These are phyloP conservation scores for Trichoderma asperelloides DNA, from an alignment of 495 filamentous ascomycete species.

Conservation along the genomic window DNA sequence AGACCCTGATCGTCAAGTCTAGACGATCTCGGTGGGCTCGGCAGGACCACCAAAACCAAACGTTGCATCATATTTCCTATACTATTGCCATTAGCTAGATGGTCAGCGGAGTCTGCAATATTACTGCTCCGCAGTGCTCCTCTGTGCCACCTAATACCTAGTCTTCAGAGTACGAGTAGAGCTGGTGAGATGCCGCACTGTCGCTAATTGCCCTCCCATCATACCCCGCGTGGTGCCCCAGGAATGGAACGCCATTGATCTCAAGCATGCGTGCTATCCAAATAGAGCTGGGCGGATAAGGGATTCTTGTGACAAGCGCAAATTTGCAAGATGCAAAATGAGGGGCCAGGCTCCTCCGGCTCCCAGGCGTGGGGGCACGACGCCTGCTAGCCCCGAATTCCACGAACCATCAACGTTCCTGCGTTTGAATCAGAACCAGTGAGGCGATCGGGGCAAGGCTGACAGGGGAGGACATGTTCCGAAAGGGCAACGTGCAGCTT, in stretches of 20 bases:
- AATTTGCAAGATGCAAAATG: constrained; percentile 5
- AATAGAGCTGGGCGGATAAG: background rate
- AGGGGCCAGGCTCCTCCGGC: background rate
- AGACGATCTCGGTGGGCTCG: constrained; percentile 5
- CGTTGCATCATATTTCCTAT: background rate
- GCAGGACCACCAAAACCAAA: background rate
- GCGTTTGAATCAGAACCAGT: background rate
- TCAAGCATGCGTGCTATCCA: background rate
- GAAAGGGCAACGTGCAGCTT: background rate
- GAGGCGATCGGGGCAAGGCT: constrained; percentile 3
- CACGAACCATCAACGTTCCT: constrained; percentile 1
- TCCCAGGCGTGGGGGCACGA: background rate
- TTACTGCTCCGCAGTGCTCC: too few relatives aligned
- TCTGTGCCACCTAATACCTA: too few relatives aligned
- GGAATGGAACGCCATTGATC: background rate
- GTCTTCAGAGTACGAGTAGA: too few relatives aligned
- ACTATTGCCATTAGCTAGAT: too few relatives aligned
- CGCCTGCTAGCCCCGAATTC: background rate
- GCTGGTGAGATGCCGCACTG: background rate
- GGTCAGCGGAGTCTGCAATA: too few relatives aligned
- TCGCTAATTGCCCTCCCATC: background rate
- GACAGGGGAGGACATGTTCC: background rate
- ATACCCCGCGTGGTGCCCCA: background rate
- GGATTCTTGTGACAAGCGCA: background rate
- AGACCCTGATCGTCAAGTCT: constrained; percentile 5